Evolutionary conservation across 192 early-diverging fungal species (phyloP).

Genomic region (Umbelopsis vinacea): DNA sequence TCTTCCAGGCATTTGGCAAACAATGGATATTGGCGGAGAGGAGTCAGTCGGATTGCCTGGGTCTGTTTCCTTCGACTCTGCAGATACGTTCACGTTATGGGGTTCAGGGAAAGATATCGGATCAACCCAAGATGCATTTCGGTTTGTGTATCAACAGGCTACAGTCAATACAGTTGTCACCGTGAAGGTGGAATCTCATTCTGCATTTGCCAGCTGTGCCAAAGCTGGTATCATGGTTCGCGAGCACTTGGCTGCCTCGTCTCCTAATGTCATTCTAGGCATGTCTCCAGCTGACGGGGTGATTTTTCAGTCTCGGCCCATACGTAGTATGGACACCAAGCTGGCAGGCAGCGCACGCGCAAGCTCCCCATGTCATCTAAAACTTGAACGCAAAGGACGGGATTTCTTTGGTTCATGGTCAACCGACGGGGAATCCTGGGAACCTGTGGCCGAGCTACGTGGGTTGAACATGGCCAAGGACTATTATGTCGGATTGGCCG

Average conservation of each 20-base stretch:
- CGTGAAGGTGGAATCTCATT: slow-evolving; percentile 26
- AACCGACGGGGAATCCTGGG: neutral
- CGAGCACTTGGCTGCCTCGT: slow-evolving; percentile 31
- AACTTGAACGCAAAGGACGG: slow-evolving; percentile 10
- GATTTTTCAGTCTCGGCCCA: slow-evolving; percentile 26
- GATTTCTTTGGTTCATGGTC: slow-evolving; percentile 20
- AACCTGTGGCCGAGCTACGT: slow-evolving; percentile 13
- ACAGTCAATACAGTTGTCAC: slow-evolving; percentile 10
- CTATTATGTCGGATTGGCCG: slow-evolving; percentile 30
- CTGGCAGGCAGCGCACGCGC: slow-evolving; percentile 26
- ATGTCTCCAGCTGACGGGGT: slow-evolving; percentile 34
- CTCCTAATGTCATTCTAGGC: slow-evolving; percentile 30
- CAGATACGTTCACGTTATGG: slow-evolving; percentile 34
- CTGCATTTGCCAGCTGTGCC: slow-evolving; percentile 35
- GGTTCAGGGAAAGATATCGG: slow-evolving; percentile 34
- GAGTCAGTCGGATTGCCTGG: slow-evolving; percentile 31
- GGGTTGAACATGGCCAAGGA: slow-evolving; percentile 23
- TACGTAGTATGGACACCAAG: slow-evolving; percentile 13
- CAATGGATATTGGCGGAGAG: slow-evolving; percentile 35
- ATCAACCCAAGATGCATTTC: slow-evolving; percentile 30
- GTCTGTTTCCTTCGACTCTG: slow-evolving; percentile 32
- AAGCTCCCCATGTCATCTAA: slow-evolving; percentile 26
- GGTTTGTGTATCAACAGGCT: slow-evolving; percentile 30
- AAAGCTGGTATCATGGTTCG: slow-evolving; percentile 40
- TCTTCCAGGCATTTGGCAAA: slow-evolving; percentile 34